These are phyloP conservation scores for Magnolia changhungtana DNA, from an alignment of 164 flowering plant species.

Conservation along the genomic window DNA sequence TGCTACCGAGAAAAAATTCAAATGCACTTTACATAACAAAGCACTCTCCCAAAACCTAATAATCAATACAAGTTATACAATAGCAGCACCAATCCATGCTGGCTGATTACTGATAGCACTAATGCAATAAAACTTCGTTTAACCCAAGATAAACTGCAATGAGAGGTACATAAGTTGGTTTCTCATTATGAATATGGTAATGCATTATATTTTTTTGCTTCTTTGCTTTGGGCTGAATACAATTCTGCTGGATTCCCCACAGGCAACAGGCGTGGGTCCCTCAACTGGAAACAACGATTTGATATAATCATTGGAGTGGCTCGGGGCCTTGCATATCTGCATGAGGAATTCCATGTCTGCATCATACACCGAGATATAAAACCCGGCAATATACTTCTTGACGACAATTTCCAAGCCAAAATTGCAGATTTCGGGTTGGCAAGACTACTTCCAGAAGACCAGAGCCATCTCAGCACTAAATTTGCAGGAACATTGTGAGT, in stretches of 20 bases:
- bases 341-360: slow-evolving; percentile 52
- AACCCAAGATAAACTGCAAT: too few species aligned
- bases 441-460: slow-evolving; percentile 55
- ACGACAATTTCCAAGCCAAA: slow-evolving; percentile 47
- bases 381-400: slow-evolving; percentile 51
- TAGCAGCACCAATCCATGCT: too few species aligned
- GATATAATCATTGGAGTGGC: slow-evolving; percentile 52
- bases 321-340: slow-evolving; percentile 58
- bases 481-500: slow-evolving; percentile 72
- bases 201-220: neutral
- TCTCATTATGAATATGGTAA: neutral
- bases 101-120: too few species aligned
- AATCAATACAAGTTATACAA: neutral
- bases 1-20: too few species aligned
- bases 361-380: slow-evolving; percentile 66
- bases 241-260: neutral
- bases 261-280: slow-evolving; percentile 41
- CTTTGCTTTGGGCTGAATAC: neutral
- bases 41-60: neutral
- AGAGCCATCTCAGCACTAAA: slow-evolving; percentile 52
- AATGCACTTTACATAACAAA: too few species aligned
- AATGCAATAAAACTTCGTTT: too few species aligned
- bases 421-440: slow-evolving; percentile 69
- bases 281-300: slow-evolving; percentile 50
- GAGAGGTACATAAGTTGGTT: neutral